phyloP scores from a whole-genome alignment of 2,329 filamentous ascomycete species.

The Neofusicoccum ribis region DNA sequence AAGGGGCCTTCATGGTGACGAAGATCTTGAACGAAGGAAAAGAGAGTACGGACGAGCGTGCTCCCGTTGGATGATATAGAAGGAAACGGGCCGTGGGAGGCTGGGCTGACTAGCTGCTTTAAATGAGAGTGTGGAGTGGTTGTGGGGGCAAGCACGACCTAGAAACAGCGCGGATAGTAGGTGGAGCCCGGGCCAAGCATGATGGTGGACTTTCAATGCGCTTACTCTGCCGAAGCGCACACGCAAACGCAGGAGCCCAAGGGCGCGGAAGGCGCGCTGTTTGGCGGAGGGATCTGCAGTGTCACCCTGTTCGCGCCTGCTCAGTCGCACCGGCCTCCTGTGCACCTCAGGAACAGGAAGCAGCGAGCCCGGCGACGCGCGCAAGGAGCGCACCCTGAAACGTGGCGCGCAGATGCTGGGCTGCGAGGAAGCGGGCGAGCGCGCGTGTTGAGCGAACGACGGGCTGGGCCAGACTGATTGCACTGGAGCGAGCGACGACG shows the following conservation, averaged over 20 bases:
- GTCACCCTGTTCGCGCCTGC: constrained; percentile 4
- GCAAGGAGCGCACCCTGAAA: constrained; percentile 14
- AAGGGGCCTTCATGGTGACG: constrained; percentile 12
- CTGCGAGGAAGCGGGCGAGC: background rate
- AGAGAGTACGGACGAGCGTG: background rate
- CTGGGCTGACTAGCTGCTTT: constrained; percentile 2
- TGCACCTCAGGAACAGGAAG: constrained; percentile 16
- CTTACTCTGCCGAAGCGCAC: constrained; percentile 6
- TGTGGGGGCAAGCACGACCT: constrained; percentile 14
- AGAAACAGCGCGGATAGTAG: background rate
- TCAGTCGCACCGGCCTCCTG: constrained; percentile 3
- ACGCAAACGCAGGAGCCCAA: constrained; percentile 7
- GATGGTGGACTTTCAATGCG: background rate
- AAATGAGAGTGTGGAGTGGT: constrained; percentile 13
- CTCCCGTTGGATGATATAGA: constrained; percentile 14
- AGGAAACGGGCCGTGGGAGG: background rate
- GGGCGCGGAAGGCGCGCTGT: constrained; percentile 16
- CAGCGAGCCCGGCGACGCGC: background rate
- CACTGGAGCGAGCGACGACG: background rate
- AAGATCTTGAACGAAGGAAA: constrained; percentile 13
- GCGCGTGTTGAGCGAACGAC: background rate
- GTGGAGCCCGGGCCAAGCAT: constrained; percentile 8
- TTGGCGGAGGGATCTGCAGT: constrained; percentile 12
- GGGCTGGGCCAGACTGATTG: background rate
- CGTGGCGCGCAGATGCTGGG: constrained; percentile 11